Conservation (phyloP, 2,329 filamentous ascomycete species). For the Thelonectria olida region DNA sequence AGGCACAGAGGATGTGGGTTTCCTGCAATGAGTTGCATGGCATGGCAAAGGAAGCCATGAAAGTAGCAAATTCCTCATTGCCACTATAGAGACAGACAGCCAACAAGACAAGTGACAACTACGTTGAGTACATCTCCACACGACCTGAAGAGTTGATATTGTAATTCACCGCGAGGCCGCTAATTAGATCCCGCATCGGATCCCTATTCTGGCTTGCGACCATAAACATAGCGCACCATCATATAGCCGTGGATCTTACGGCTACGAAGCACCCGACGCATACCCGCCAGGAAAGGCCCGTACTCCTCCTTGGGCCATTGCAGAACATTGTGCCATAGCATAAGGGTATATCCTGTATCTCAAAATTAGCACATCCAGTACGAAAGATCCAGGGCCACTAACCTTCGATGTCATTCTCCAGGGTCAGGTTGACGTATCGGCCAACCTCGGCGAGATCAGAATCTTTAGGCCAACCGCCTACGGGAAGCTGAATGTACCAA, state of each 20-base stretch:
- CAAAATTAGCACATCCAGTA: rapidly evolving
- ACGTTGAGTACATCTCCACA: too few relatives aligned
- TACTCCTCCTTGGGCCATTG: conserved; percentile 34
- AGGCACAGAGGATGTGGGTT: conserved; percentile 6
- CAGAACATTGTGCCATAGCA: conserved; percentile 32
- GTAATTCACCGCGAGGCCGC: too few relatives aligned
- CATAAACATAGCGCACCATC: conserved; percentile 33
- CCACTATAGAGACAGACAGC: too few relatives aligned
- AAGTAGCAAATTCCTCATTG: too few relatives aligned
- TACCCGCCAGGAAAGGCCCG: conserved; percentile 28
- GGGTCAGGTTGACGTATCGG: conserved; percentile 2
- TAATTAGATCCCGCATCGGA: too few relatives aligned
- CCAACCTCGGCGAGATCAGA: conserved; percentile 21
- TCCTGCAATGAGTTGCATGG: neutral
- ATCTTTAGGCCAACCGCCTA: conserved; percentile 16
- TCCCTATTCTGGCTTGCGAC: conserved; percentile 21
- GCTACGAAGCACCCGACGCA: conserved; percentile 28
- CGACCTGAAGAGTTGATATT: too few relatives aligned
- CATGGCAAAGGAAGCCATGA: conserved; percentile 10
- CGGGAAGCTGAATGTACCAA: neutral
- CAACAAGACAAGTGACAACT: too few relatives aligned
- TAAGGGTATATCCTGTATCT: conserved; percentile 26
- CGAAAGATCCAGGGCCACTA: neutral
- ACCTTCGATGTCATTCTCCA: neutral
- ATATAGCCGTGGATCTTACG: conserved; percentile 31